Conservation (phyloP, 768 basidiomycete genomes). For the Guyanaporus albipodus region DNA sequence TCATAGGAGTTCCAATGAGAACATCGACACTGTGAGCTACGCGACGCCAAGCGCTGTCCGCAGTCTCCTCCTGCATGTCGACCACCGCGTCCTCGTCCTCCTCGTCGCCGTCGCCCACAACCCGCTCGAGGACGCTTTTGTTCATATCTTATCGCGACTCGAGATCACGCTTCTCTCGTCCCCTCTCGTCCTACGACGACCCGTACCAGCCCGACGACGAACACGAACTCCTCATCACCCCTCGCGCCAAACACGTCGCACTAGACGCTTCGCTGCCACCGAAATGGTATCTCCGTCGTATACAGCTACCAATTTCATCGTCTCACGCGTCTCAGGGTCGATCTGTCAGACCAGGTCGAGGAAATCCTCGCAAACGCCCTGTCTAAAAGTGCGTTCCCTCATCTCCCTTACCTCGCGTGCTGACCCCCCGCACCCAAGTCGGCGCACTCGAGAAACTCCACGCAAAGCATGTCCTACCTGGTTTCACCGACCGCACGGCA, state of each 20-base stretch:
- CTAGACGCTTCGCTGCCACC: slow-evolving; percentile 70
- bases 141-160: slow-evolving; percentile 94
- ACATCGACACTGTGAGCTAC: too few relatives aligned
- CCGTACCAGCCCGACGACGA: slow-evolving; percentile 48
- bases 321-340: slow-evolving; percentile 62
- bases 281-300: slow-evolving; percentile 57
- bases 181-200: slow-evolving; percentile 44
- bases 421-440: slow-evolving; percentile 49
- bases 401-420: slow-evolving; percentile 8
- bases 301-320: background rate
- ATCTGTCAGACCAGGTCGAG: slow-evolving; percentile 86
- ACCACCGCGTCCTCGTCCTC: slow-evolving; percentile 29
- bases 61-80: slow-evolving; percentile 29
- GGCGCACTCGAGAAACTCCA: slow-evolving; percentile 90
- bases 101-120: slow-evolving; percentile 46
- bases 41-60: slow-evolving; percentile 7
- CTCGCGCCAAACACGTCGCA: slow-evolving; percentile 41
- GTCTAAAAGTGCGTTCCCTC: slow-evolving; percentile 64
- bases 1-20: too few relatives aligned
- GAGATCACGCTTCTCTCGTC: slow-evolving; percentile 42
- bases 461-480: slow-evolving; percentile 92
- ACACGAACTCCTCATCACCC: slow-evolving; percentile 59
- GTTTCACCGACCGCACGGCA: slow-evolving; percentile 89
- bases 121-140: slow-evolving; percentile 84
- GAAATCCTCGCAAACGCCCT: slow-evolving; percentile 64